Evolutionary conservation across 257 asterid genomes (phyloP), one percentile per base, ranked within the genome.

Genomic region (Cinchona pubescens): DNA sequence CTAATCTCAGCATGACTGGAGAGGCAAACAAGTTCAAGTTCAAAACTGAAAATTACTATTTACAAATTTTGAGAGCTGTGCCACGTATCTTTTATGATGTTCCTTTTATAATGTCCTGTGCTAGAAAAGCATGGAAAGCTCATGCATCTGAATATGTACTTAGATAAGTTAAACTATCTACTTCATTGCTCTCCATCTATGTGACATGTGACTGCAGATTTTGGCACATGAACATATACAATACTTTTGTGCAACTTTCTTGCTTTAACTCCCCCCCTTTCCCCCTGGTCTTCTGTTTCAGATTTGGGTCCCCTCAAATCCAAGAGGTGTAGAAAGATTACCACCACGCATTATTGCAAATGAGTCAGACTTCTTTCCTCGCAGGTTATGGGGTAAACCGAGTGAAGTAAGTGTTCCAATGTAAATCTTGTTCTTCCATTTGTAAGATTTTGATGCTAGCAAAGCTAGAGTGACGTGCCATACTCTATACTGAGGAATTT

Each of bases 361-460:
- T 60, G 90, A 89, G 76, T 89, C 97, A 18, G 97, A 94, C 71
- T 82, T 84, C 32, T 84, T 81, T 79, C 87, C 81, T 55, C 90
- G 93, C 56, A 83, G 94, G 78, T 85, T 94, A 71, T 90, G 96
- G 96, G 97, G 97, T 18, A 71, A 76, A 46, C 97, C 99, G 6
- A 86, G 81, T 38, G 91, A 94, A 84, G 97, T 90, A 82, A 82
- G 88, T 73, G 34, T 69, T 70, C 62, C 35, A 40, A 49, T 60
- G 55, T 70, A 75, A 12, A 34, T 62, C 21, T 18, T 74, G 30
- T 45, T 45, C 30, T 74, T 55, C 37, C 46, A 48, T 27, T 37
- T 18, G 48, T 4, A 15, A 49, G 3, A 3, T 49, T 2, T 27
- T 38, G 37, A 53, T n/a, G 18, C n/a, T 14, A 46, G 63, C 32